Base-by-base conservation (phyloP, 176 grass and related monocot species). In the Thalia dealbata region DNA sequence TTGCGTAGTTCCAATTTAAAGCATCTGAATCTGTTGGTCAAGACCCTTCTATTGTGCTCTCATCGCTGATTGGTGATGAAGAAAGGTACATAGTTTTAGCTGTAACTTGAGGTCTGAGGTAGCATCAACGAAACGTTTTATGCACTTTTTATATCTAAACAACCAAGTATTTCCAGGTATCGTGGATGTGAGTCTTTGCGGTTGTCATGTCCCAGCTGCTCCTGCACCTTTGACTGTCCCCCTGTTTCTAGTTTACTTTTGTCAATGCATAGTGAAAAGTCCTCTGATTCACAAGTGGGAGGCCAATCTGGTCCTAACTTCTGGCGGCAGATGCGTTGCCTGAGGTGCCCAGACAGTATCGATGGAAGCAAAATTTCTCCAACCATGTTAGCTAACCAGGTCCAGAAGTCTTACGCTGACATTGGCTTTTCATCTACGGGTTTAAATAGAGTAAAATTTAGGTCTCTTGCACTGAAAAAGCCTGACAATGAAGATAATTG, bases 161-260 rank as follows among this genome's bases (percentile, higher is more conserved):
- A 27, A 29, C 28, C 35, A 30, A 75, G 41, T 76, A 78, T 83
- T 75, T 77, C 6, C 79, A 99, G 95, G 87, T 99, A 89, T 77
- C 86, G 46, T 77, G 85, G 87, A 67, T 99, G 90, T 64, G 95
- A 99, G 74, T 85, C 85, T 69, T 69, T 99, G 61, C 64, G 81
- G 35, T 82, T 99, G 67, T 91, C 88, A 77, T 99, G 95, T 29
- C 87, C 90, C 44, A 91, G 90, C 72, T 95, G 90, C 79, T 86
- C 90, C 18, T 76, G 81, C 79, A 91, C 85, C 64, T 95, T 95
- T 16, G 87, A 95, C 1, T 95, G 90, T 52, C 90, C 95, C 23
- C 79, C 88, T 71, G 79, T 95, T 69, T 91, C 95, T 67, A 93
- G 85, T 81, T 77, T 95, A 68, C 71, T 92, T 79, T 84, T 81